These are phyloP conservation scores for Fraxinus pennsylvanica DNA, from an alignment of 257 asterid genomes.

Conservation along the genomic window DNA sequence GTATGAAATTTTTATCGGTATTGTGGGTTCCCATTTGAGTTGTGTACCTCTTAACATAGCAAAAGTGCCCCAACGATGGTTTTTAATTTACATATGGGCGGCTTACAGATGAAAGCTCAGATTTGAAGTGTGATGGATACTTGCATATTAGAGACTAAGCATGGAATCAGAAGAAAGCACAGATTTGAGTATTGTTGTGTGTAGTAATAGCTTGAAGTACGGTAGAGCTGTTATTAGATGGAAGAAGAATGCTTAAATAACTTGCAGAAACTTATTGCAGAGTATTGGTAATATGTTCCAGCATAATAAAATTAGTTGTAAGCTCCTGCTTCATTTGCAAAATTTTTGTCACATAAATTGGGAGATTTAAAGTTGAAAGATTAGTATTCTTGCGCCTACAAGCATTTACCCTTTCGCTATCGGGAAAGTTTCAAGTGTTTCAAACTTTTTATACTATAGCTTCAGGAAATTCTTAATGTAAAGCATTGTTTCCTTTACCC, in stretches of 20 bases:
- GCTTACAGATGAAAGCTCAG: not conserved
- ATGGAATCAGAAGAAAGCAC: not conserved
- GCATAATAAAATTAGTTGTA: not conserved
- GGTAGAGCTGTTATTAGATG: not conserved
- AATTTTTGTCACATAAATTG: not conserved
- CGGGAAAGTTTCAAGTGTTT: not conserved
- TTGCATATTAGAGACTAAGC: not conserved
- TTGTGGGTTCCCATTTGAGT: not conserved
- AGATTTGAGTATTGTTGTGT: not conserved
- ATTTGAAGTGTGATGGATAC: not conserved
- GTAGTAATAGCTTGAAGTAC: not conserved
- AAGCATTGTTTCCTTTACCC: not conserved
- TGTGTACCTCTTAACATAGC: not conserved
- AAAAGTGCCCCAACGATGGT: not conserved
- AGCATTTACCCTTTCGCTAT: not conserved
- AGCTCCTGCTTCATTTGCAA: not conserved
- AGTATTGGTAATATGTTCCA: not conserved
- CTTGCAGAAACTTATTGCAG: not conserved
- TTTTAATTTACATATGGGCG: not conserved
- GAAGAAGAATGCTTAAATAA: not conserved
- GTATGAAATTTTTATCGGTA: not conserved
- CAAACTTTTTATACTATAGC: not conserved
- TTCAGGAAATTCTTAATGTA: not conserved
- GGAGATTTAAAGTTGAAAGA: not conserved
- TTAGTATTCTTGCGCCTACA: not conserved